Evolutionary conservation across 768 basidiomycete species (phyloP), one percentile per base, ranked within the genome.

Genomic region (Boletus rubescentipes): DNA sequence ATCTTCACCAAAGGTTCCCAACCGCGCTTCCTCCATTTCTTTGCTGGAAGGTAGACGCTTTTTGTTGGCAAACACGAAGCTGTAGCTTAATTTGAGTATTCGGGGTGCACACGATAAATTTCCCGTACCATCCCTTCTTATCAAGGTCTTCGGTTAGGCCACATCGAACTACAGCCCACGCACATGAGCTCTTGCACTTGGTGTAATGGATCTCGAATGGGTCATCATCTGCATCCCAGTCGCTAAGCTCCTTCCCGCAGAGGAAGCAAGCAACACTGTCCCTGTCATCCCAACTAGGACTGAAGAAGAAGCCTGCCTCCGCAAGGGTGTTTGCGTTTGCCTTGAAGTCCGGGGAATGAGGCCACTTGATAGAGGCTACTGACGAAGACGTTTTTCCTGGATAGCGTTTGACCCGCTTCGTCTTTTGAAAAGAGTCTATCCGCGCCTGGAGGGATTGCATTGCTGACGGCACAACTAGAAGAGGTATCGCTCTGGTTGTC

Each of bases 281-380:
- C 15, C 75, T 75, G 55, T 87, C 84, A 21, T 84, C 81, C 54
- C 75, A 73, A 58, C 80, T 82, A 0, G 91, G 91, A 57, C 77
- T 77, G 72, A 79, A 94, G 77, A 83, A 95, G 74, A 96, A 98
- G 9, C 95, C 95, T 3, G 95, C 95, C 59, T 88, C 84, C 2
- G 95, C 88, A 15, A 98, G 82, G 4, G 81, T 77, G 49, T 79
- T 72, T 1, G 94, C 86, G 46, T 82, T 93, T 42, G 94, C 87
- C 46, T 73, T 72, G 67, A 83, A 90, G 16, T 73, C 62, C 0
- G 69, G 39, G 0, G 88, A 80, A 60, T 95, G 90, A 0, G 93
- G 87, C 91, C 93, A 98, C 72, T 83, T 88, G 44, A 75, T 51
- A n/a, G 82, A 60, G 37, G 73, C 71, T 2, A 71, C 60, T 1